Percentiles rank a stretch among this genome's conserved stretches.
Conservation (phyloP, 2,329 filamentous ascomycete species). For the Periconia macrospinosa region DNA sequence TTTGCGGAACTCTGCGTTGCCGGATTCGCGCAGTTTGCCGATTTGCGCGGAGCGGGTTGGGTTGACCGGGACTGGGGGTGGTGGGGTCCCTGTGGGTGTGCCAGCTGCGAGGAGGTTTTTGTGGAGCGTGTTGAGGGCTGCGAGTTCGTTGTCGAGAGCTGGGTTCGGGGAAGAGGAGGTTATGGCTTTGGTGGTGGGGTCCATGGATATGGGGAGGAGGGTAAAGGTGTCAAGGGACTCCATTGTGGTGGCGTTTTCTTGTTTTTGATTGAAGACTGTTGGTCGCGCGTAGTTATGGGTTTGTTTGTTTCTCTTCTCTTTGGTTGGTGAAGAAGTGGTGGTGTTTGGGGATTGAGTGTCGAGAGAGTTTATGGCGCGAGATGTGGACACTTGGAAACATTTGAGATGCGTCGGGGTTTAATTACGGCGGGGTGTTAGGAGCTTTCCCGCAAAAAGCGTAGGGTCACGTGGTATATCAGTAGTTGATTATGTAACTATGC, state of each 20-base stretch:
- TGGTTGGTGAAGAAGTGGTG: neutral
- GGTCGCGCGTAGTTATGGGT: neutral
- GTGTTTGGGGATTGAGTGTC: neutral
- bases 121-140: conserved; percentile 78
- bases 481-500: neutral
- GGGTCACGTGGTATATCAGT: neutral
- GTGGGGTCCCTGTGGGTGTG: conserved; percentile 67
- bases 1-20: conserved; percentile 82
- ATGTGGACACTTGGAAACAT: conserved; percentile 28
- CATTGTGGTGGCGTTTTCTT: conserved; percentile 20
- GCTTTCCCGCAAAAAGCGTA: neutral
- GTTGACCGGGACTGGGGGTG: conserved; percentile 87
- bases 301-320: neutral
- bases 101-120: conserved; percentile 69
- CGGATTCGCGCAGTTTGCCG: conserved; percentile 85
- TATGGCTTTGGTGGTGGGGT: conserved; percentile 80
- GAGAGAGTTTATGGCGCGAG: neutral
- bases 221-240: conserved; percentile 68
- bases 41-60: conserved; percentile 88
- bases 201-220: conserved; percentile 77
- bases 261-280: neutral
- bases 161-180: conserved; percentile 46
- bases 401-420: neutral
- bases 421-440: neutral
- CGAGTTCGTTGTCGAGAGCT: conserved; percentile 55